Base-by-base conservation (phyloP, 2,329 filamentous ascomycete genomes). In the Gnomoniopsis sp. region DNA sequence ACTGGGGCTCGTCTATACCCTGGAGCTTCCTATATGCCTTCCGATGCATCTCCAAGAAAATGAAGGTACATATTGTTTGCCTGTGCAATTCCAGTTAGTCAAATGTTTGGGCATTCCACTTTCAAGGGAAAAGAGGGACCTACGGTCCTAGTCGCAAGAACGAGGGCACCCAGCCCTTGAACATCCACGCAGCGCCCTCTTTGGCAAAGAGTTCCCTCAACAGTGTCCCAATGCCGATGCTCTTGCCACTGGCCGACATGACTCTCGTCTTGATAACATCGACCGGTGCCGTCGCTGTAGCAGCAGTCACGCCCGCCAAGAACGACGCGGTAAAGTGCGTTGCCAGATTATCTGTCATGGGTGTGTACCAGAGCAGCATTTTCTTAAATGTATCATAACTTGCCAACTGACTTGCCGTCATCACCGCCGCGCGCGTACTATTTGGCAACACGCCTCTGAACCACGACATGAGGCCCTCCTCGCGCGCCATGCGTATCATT, bases 361-460 rank as follows among this genome's bases (percentile, higher is more conserved):
- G 82, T 1, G 88, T 90, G 62, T 87, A 77, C 19, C 81, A 73
- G 56, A 93, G 78, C 43, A 96, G 75, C 56, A 87, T 67, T 43
- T 79, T 77, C 78, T 96, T 96, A 76, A 93, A 91, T 21, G 83
- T 83, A 69, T 96, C 91, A 74, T 96, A 96, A 48, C 86, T 90
- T 19, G 91, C 91, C 46, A 96, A 78, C 75, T 96, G 91, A 10
- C 85, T 85, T 33, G 90, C 88, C 1, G 91, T 96, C 91, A 96
- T 96, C 69, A 93, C 84, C n/a, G 89, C 87, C 12, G 90, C 91
- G 62, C 91, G 84, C 65, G 87, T 83, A 66, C 85, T 88, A 75
- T 96, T 96, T 55, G 91, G 90, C 82, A 89, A 87, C 34, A 93
- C 89, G 55, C 91, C 95, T 57, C 93, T 84, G 79, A 96, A 96